Base-by-base conservation (phyloP, 2,329 filamentous ascomycete species). In the Apiospora rasikravindrae region DNA sequence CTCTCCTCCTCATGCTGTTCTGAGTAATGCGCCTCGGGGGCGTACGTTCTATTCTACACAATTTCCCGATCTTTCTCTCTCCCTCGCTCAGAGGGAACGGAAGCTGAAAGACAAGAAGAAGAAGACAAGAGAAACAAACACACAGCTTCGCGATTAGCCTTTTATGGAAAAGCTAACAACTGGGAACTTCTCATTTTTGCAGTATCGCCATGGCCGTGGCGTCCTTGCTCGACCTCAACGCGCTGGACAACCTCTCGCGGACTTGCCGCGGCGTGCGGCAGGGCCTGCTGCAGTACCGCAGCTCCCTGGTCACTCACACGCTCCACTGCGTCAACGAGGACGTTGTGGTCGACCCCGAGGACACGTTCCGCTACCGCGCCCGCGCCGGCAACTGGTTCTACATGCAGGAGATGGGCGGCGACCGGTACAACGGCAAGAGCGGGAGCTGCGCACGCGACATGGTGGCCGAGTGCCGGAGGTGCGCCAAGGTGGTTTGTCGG, bases 361-460 rank as follows among this genome's bases (percentile, higher is more conserved):
- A 89, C 75, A 86, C 86, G 24, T 85, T 90, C 75, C 86, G 90
- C 22, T 90, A 88, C 77, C 86, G 89, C 40, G 87, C 88, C 64
- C 85, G 88, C 71, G 87, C 88, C 44, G 84, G 85, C 73, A 88
- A 89, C 79, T 90, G 87, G 87, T 87, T 86, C 78, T 89, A 90
- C 77, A 88, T 90, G 84, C 85, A 89, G 71, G 83, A 84, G 61
- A 83, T 84, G 45, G 76, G 82, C 57, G 69, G 77, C 89, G 75
- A 89, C 83, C 76, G 87, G 71, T 86, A 85, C 76, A 84, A 86
- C 74, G 92, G 92, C 70, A 96, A 94, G 82, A 87, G 93, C 40
- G 91, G 93, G 6, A 88, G 88, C 77, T 98, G 96, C 80, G 96
- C 96, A 29, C 88, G 94, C 73, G 96, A 98, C 81, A 89, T 97